Conservation (phyloP, 768 basidiomycete species). For the Royoungia palumana region DNA sequence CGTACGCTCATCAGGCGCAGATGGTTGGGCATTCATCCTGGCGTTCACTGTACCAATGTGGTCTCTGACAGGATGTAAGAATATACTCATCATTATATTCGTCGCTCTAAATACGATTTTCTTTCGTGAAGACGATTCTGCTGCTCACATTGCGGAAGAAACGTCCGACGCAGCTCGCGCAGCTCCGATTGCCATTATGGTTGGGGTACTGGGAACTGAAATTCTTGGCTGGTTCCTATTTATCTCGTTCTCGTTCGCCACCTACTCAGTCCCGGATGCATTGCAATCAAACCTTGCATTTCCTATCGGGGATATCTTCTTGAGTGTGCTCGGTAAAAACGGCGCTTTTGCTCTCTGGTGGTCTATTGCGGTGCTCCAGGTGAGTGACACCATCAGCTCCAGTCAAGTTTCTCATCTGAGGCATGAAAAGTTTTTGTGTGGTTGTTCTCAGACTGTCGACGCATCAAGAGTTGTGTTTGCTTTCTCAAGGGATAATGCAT, state of each 20-base stretch:
- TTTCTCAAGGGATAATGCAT: slow-evolving; percentile 38
- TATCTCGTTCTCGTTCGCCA: slow-evolving; percentile 44
- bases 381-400: slow-evolving; percentile 8
- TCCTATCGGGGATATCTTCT: slow-evolving; percentile 42
- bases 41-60: slow-evolving; percentile 28
- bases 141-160: slow-evolving; percentile 47
- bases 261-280: slow-evolving; percentile 34
- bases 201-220: slow-evolving; percentile 38
- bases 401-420: not conserved
- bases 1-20: slow-evolving; percentile 2
- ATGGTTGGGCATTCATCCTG: slow-evolving; percentile 25
- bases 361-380: slow-evolving; percentile 43
- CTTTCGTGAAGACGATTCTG: slow-evolving; percentile 40
- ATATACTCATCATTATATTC: not conserved
- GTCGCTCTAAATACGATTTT: not conserved
- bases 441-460: slow-evolving; percentile 46
- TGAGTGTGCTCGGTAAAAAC: slow-evolving; percentile 36
- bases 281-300: slow-evolving; percentile 34
- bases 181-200: slow-evolving; percentile 44
- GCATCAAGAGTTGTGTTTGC: slow-evolving; percentile 47
- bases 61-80: slow-evolving; percentile 23
- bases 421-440: slow-evolving; percentile 35
- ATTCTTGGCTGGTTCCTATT: slow-evolving; percentile 41
- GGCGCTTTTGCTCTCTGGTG: slow-evolving; percentile 46
- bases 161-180: slow-evolving; percentile 40